Evolutionary conservation across 2,329 filamentous ascomycete species (phyloP), one percentile per base, ranked within the genome.

Genomic region (Claviceps sp.): DNA sequence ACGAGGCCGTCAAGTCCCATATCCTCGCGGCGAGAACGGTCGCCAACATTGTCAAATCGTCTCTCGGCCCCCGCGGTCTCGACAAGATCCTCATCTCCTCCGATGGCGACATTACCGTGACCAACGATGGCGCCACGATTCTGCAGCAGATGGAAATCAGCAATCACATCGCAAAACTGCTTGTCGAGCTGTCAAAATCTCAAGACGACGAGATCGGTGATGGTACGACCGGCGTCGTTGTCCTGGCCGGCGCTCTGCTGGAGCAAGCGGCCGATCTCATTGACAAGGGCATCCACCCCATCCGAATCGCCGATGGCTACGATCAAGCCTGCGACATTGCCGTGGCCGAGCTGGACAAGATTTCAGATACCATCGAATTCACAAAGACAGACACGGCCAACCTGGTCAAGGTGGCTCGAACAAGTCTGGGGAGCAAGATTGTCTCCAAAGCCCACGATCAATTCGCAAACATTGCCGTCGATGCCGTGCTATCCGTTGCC

Each of bases 81-180:
- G 93, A 98, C 77, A 98, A 98, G 77, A 98, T 98, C 66, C 80
- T 98, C 61, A 98, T 98, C 63, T 98, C 93, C 49, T 87, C 93
- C 55, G 93, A 98, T 68, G 93, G 93, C 68, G 93, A 98, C 71
- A 98, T 98, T 68, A 98, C 93, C 56, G 89, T 98, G 56, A 98
- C 93, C 60, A 98, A 98, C 74, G 93, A 98, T 73, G 93, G 93
- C 63, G 94, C 94, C 51, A 98, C 93, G 45, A 98, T 98, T 63
- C 77, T 98, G 60, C 85, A 88, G 62, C 89, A 95, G 79, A 98
- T 98, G 93, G 93, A 98, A 74, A 91, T 98, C 61, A 87, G 88
- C 60, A 97, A 98, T 77, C 91, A 97, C 70, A 89, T 98, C 56
- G 93, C 93, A 56, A 97, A 97, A 74, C 78, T 98, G 49, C 76